Percentiles rank a stretch among this genome's conserved stretches.
These are phyloP conservation scores for Pseudogymnoascus pannorum DNA, from an alignment of 2,329 filamentous ascomycete genomes.

Conservation along the genomic window DNA sequence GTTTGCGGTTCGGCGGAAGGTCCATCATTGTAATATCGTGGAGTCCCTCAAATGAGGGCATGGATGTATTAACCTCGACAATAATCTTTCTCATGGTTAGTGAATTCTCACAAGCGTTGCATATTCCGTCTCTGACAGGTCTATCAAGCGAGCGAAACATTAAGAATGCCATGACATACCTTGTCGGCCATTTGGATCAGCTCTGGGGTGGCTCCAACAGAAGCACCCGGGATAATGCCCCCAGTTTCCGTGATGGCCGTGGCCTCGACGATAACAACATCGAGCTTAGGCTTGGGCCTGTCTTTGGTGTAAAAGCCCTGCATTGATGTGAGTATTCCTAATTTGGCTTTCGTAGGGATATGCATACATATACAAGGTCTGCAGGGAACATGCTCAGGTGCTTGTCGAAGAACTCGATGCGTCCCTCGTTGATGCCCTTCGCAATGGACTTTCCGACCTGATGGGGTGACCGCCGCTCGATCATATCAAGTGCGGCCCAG, in stretches of 20 bases:
- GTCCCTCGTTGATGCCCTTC: conserved; percentile 81
- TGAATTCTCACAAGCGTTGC: neutral
- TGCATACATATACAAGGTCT: conserved; percentile 62
- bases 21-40: conserved; percentile 92
- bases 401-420: conserved; percentile 91
- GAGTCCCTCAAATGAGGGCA: conserved; percentile 77
- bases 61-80: conserved; percentile 83
- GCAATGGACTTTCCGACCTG: conserved; percentile 87
- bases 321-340: conserved; percentile 12
- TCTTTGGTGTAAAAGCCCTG: conserved; percentile 78
- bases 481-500: conserved; percentile 88
- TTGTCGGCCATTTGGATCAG: conserved; percentile 88
- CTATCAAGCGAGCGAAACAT: neutral
- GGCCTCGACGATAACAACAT: conserved; percentile 80
- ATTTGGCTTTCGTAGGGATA: neutral
- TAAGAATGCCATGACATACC: conserved; percentile 30
- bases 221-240: conserved; percentile 80
- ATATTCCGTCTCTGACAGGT: neutral
- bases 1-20: conserved; percentile 71
- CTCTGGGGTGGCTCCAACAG: conserved; percentile 77
- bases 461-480: conserved; percentile 74
- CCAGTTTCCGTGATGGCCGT: conserved; percentile 83
- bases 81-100: conserved; percentile 51
- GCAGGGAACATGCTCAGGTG: conserved; percentile 88
- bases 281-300: conserved; percentile 61